Base-by-base conservation (phyloP, 805 yeast genomes). In the Ogataea populi-albae region DNA sequence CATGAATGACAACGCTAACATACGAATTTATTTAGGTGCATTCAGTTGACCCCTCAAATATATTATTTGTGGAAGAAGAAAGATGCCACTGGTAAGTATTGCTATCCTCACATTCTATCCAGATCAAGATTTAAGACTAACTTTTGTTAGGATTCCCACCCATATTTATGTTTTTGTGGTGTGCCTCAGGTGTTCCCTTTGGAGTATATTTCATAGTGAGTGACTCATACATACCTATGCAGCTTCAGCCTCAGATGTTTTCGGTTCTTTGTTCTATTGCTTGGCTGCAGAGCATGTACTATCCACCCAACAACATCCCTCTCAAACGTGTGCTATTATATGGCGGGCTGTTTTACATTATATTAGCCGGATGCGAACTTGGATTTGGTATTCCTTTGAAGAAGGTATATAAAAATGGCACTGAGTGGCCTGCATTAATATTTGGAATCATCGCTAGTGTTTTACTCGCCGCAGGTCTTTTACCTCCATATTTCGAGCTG, bases 401-500 rank as follows among this genome's bases (percentile, higher is more conserved):
- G 28, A 79, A 78, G 0, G 57, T 77, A 0, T 65, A 76, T 49
- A 43, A 63, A 4, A 37, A 55, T 8, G 66, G 63, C 1, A 56
- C 61, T 1, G 62, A 63, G 17, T 86, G 96, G 94, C 96, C 97
- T 2, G 69, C 79, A 48, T 59, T 87, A 22, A 69, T 89, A 20
- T 73, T 88, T 48, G 97, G 97, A 10, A 73, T 86, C 19, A 43
- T 86, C 12, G 95, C 97, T 0, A 77, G 93, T 1, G 66, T 89
- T 0, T 55, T 86, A 14, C 64, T 91, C 6, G 93, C 84, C 0
- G 54, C 73, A 3, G 98, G 98, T 0, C 67, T 91, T 23, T 45
- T 91, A 0, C 97, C 97, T 0, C 96, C 97, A 4, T 91, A 89
- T 56, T 79, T 77, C 48, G 97, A 91, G 57, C 63, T 91, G 17